Conservation (phyloP, 2,329 filamentous ascomycete species). For the Aspergillus nomiae region DNA sequence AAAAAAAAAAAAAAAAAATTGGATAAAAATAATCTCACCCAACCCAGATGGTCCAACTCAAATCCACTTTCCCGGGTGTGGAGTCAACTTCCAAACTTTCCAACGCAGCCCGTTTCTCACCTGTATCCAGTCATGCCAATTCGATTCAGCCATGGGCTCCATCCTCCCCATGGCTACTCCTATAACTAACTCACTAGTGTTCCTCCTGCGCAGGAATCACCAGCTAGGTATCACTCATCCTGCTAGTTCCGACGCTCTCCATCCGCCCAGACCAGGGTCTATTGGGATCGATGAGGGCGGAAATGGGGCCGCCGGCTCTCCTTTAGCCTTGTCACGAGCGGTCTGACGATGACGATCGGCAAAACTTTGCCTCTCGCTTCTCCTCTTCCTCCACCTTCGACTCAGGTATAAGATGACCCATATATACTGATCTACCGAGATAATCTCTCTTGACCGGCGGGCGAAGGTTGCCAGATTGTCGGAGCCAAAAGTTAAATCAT, state of each 20-base stretch:
- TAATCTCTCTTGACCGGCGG: neutral
- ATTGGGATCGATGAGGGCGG: conserved; percentile 5
- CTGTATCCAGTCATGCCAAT: conserved; percentile 12
- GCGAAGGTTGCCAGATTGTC: neutral
- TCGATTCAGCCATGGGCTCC: conserved; percentile 15
- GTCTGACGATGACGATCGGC: conserved; percentile 21
- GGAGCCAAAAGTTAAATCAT: neutral
- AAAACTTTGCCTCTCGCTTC: conserved; percentile 16
- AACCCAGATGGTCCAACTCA: conserved; percentile 15
- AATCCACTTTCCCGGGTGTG: conserved; percentile 14
- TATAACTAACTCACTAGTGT: conserved; percentile 5
- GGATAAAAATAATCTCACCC: conserved; percentile 4
- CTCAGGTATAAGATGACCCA: neutral
- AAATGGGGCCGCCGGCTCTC: conserved; percentile 7
- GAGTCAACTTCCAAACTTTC: conserved; percentile 10
- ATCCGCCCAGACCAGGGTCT: conserved; percentile 11
- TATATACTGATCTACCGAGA: neutral
- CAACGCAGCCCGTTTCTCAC: conserved; percentile 11
- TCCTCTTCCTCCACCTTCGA: neutral
- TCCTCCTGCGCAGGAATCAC: conserved; percentile 2
- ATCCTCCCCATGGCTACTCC: conserved; percentile 11
- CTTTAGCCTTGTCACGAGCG: conserved; percentile 19
- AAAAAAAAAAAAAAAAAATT: neutral
- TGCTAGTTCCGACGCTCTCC: conserved; percentile 4
- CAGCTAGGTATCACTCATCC: neutral